Evolutionary conservation across 805 yeast species (phyloP).

Genomic region (Candida boleticola): DNA sequence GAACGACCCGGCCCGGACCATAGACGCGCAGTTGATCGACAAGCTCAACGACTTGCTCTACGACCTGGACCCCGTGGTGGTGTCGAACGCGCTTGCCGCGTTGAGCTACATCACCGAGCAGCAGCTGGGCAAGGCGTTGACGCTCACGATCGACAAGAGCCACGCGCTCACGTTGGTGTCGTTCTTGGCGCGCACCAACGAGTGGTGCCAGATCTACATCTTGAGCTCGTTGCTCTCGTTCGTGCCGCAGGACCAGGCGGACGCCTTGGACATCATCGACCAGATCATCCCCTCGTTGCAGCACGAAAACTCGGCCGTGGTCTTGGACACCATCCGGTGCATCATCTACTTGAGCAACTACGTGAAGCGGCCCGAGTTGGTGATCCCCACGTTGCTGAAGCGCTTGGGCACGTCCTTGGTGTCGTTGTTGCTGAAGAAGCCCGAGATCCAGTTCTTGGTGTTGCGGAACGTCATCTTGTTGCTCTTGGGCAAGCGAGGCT

Average conservation of each 20-base stretch:
- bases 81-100: slow-evolving; percentile 70
- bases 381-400: slow-evolving; percentile 53
- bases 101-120: slow-evolving; percentile 62
- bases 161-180: slow-evolving; percentile 38
- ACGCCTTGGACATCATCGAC: slow-evolving; percentile 66
- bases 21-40: slow-evolving; percentile 42
- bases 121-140: slow-evolving; percentile 37
- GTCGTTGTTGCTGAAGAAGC: slow-evolving; percentile 67
- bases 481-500: slow-evolving; percentile 60
- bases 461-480: slow-evolving; percentile 77
- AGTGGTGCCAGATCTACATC: slow-evolving; percentile 74
- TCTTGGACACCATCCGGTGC: slow-evolving; percentile 69
- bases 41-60: slow-evolving; percentile 51
- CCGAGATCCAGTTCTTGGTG: slow-evolving; percentile 81
- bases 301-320: slow-evolving; percentile 80
- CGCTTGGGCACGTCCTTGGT: slow-evolving; percentile 68
- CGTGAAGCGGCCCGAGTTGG: slow-evolving; percentile 52
- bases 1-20: slow-evolving; percentile 46
- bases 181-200: slow-evolving; percentile 39
- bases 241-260: slow-evolving; percentile 68
- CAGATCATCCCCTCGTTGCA: slow-evolving; percentile 66
- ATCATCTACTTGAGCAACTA: slow-evolving; percentile 74
- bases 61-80: slow-evolving; percentile 59
- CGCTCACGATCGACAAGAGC: slow-evolving; percentile 51
- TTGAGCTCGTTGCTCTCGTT: slow-evolving; percentile 63